These are phyloP conservation scores for Lagenidium sp. DNA, from an alignment of 352 stramenopile species.

Conservation along the genomic window DNA sequence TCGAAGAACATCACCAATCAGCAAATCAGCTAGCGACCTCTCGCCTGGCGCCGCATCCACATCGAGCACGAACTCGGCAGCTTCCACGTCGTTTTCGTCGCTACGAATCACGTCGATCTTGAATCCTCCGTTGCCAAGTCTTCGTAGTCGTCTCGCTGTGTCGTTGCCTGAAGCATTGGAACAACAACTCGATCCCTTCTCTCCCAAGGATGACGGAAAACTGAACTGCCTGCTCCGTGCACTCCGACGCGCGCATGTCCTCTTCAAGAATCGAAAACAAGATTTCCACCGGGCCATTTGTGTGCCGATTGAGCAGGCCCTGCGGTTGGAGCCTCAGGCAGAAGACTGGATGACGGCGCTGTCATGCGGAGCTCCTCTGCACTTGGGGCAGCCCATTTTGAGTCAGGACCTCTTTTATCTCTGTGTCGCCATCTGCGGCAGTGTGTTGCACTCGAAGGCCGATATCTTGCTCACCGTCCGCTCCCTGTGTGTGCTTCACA, in stretches of 20 bases:
- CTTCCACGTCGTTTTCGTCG: slow-evolving; percentile 49
- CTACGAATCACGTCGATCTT: slow-evolving; percentile 59
- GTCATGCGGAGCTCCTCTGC: slow-evolving; percentile 29
- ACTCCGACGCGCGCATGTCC: slow-evolving; percentile 37
- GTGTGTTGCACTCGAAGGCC: slow-evolving; percentile 64
- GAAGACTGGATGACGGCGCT: slow-evolving; percentile 48
- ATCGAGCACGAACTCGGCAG: slow-evolving; percentile 1
- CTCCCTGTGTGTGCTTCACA: slow-evolving; percentile 67
- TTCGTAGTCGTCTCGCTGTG: slow-evolving; percentile 58
- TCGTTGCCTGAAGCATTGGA: slow-evolving; percentile 59
- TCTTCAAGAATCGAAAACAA: slow-evolving; percentile 41
- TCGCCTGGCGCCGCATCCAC: slow-evolving; percentile 3
- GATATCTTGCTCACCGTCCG: slow-evolving; percentile 76
- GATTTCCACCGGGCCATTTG: slow-evolving; percentile 47
- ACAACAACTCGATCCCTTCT: slow-evolving; percentile 53
- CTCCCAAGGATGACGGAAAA: slow-evolving; percentile 72
- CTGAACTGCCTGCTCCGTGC: slow-evolving; percentile 59
- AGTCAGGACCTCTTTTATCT: slow-evolving; percentile 71
- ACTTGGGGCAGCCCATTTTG: slow-evolving; percentile 52
- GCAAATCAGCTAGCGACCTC: slow-evolving; percentile 3
- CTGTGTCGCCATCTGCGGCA: slow-evolving; percentile 66
- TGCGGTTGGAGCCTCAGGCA: slow-evolving; percentile 29
- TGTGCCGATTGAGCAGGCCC: slow-evolving; percentile 29
- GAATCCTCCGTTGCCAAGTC: slow-evolving; percentile 33
- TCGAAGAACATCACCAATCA: slow-evolving; percentile 6